Base-by-base conservation (phyloP, 2,329 filamentous ascomycete genomes). In the Alternaria solani region DNA sequence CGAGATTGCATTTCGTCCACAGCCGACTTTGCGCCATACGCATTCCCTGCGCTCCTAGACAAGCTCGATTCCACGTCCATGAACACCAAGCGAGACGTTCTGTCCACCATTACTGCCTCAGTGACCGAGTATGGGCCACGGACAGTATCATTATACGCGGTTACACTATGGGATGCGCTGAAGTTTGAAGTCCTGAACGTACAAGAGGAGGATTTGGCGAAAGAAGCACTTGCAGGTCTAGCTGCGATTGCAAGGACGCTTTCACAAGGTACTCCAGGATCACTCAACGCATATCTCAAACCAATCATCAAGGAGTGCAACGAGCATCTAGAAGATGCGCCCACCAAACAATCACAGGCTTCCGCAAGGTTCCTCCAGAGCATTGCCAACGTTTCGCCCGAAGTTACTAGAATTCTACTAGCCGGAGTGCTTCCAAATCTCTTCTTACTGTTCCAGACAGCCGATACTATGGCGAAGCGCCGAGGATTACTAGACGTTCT, bases 181-280 rank as follows among this genome's bases (percentile, higher is more conserved):
- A 91, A 90, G 72, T 91, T 89, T 66, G 88, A 91, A 68, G 85
- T 91, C 11, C 79, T 91, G 14, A 89, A 88, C 64, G 84, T 86
- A 0, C 87, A 89, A 72, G 88, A 91, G 67, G 87, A 90, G 55
- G 86, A 89, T 51, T 77, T 91, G 8, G 87, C 87, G 0, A 81
- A 87, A 49, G 84, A 86, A 67, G 86, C 88, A 7, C 75, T 90
- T 16, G 77, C 81, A 23, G 84, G 83, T 2, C 75, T 90, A 8
- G 81, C 83, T 55, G 78, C 81, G 20, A 86, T 90, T 57, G 84
- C 86, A 16, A 79, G 78, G 53, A 82, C 85, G 23, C 78, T 91
- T 7, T 86, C 86, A 20, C 55, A 81, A 77, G 67, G 78, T 77
- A 62, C 81, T 69, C 69, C 80, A 82, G 73, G 83, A 75, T 64